phyloP scores from a whole-genome alignment of 768 basidiomycete species.

The Coprinellus aureogranulatus region DNA sequence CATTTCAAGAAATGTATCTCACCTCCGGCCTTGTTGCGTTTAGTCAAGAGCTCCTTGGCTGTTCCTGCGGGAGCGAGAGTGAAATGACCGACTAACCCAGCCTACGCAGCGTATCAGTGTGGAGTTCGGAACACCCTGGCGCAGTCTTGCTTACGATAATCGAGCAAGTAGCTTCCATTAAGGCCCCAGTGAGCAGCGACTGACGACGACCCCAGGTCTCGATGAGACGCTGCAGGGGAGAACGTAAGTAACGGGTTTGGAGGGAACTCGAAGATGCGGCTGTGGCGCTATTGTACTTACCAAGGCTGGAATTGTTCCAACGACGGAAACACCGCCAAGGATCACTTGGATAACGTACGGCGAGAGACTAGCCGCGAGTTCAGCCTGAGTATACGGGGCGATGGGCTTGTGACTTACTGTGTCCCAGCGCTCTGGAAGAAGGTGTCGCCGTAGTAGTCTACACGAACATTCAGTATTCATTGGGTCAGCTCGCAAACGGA shows the following conservation, averaged over 20 bases:
- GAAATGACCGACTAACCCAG: constrained; percentile 71
- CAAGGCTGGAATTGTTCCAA: constrained; percentile 68
- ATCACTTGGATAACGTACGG: constrained; percentile 77
- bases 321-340: constrained; percentile 72
- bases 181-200: constrained; percentile 66
- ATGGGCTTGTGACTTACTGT: constrained; percentile 34
- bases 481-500: neutral
- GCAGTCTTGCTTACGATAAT: constrained; percentile 45
- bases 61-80: constrained; percentile 56
- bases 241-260: neutral
- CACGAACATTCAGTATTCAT: neutral
- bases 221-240: constrained; percentile 46
- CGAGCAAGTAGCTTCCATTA: constrained; percentile 58
- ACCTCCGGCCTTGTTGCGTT: constrained; percentile 54
- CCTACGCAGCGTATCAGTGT: constrained; percentile 30
- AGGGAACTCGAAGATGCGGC: constrained; percentile 11
- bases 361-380: constrained; percentile 37
- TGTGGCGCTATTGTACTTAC: too few species aligned
- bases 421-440: constrained; percentile 79
- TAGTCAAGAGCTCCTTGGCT: constrained; percentile 45
- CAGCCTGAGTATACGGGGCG: neutral
- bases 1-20: neutral
- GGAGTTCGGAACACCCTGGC: neutral
- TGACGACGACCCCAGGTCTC: constrained; percentile 73
- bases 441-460: constrained; percentile 77